Evolutionary conservation across 2,329 filamentous ascomycete species (phyloP).

Genomic region (Taxawa tesnikishii): DNA sequence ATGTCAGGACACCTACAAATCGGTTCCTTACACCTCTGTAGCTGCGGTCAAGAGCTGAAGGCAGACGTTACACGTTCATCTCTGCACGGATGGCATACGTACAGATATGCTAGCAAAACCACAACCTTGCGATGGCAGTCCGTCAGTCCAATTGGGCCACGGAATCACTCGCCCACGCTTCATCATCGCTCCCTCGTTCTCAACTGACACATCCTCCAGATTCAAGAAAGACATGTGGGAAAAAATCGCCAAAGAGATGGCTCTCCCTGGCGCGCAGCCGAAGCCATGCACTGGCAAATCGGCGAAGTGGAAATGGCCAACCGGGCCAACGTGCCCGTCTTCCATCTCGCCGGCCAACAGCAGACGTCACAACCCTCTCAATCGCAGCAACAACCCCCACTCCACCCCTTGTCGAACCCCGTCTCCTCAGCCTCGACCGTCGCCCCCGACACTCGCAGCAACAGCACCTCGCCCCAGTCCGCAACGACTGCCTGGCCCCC

Average conservation of each 20-base stretch:
- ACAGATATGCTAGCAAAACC: too few relatives aligned
- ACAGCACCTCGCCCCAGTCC: not conserved
- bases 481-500: too few relatives aligned
- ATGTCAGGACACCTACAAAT: too few relatives aligned
- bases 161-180: too few relatives aligned
- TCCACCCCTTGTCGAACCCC: not conserved
- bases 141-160: too few relatives aligned
- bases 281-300: constrained; percentile 97
- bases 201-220: constrained; percentile 36
- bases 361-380: constrained; percentile 8
- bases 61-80: too few relatives aligned
- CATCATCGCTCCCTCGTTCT: too few relatives aligned
- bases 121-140: too few relatives aligned
- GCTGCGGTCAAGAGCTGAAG: too few relatives aligned
- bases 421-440: not conserved
- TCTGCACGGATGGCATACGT: too few relatives aligned
- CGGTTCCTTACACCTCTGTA: too few relatives aligned
- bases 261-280: constrained; percentile 84
- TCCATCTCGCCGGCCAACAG: constrained; percentile 38
- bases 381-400: constrained; percentile 4
- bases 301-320: constrained; percentile 90
- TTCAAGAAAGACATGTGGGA: constrained; percentile 98
- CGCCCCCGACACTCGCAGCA: not conserved
- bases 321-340: constrained; percentile 79
- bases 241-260: constrained; percentile 89